Evolutionary conservation across 2,329 filamentous ascomycete genomes (phyloP), one percentile per base, ranked within the genome.

Genomic region (Hypocreales sp.): DNA sequence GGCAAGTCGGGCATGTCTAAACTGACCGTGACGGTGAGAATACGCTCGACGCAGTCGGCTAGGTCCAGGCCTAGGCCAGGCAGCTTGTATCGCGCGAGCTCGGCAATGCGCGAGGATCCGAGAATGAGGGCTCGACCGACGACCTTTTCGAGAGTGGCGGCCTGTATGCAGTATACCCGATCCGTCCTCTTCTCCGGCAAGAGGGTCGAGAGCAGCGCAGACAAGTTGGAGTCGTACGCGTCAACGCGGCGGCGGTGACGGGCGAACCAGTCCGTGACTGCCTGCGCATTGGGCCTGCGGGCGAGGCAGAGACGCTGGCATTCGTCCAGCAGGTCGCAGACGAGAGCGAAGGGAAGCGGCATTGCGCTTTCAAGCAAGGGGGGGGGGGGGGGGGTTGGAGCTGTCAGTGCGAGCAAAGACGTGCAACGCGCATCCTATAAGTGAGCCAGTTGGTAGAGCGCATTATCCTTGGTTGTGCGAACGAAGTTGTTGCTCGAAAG

Each of bases 101-200:
- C 64, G 10, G 55, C 52, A 16, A 65, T 58, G 10, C 80, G 67
- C 3, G 65, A 69, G 4, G 57, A 52, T 1, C 77, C 72, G 15
- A 92, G 60, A 5, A 64, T 50, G n/a, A 87, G 58, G 13, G 70
- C 67, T 18, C 73, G 67, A 4, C 64, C 67, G 11, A 93, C 61
- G n/a, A 81, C 66, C 27, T 64, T 69, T 30, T 74, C 67, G 1
- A 93, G 58, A 0, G 56, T 61, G 7, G 54, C 45, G 5, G 68
- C 56, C 41, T 80, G 70, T 2, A 92, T 59, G 20, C 62, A 66
- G 45, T 86, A 92, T 2, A 87, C 79, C 16, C 82, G 68, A 44
- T 92, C 83, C 3, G 72, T 74, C 28, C 83, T 64, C 36, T 66
- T 73, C 35, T 84, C 75, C 0, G 84, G 82, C 0, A 92, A 64